Evolutionary conservation across 1,139 yeast species (phyloP).

Genomic region (Groenewaldozyma auringiensis): DNA sequence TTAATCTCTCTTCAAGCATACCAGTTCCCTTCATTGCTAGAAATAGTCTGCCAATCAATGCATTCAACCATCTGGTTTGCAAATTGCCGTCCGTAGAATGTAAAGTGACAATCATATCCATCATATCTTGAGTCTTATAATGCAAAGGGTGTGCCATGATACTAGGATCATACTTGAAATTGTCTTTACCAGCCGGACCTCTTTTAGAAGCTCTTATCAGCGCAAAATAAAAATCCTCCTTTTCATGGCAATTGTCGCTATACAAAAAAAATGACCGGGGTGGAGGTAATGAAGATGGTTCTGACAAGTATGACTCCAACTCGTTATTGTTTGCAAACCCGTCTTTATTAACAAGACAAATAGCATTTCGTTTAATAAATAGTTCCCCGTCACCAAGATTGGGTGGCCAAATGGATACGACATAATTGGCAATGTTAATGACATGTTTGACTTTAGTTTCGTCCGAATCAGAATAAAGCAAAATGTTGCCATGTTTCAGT

Average conservation of each 20-base stretch:
- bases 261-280: conserved; percentile 62
- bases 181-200: conserved; percentile 43
- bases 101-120: conserved; percentile 63
- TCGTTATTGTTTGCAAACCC: not conserved
- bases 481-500: conserved; percentile 65
- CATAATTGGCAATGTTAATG: conserved; percentile 61
- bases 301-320: not conserved
- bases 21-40: conserved; percentile 68
- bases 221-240: conserved; percentile 90
- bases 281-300: conserved; percentile 17
- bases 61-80: conserved; percentile 86
- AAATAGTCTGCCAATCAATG: conserved; percentile 73
- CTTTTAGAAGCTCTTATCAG: conserved; percentile 65
- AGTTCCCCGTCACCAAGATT: conserved; percentile 61
- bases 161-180: conserved; percentile 43
- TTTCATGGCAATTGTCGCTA: conserved; percentile 67
- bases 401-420: conserved; percentile 85
- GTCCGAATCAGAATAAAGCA: conserved; percentile 64
- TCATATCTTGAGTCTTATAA: conserved; percentile 61
- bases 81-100: conserved; percentile 79
- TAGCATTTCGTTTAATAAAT: conserved; percentile 72
- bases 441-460: conserved; percentile 69
- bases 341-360: conserved; percentile 43
- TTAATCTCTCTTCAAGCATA: conserved; percentile 49
- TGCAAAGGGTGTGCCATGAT: conserved; percentile 66